Base-by-base conservation (phyloP, 345 rosid species). In the Linum tenue region DNA sequence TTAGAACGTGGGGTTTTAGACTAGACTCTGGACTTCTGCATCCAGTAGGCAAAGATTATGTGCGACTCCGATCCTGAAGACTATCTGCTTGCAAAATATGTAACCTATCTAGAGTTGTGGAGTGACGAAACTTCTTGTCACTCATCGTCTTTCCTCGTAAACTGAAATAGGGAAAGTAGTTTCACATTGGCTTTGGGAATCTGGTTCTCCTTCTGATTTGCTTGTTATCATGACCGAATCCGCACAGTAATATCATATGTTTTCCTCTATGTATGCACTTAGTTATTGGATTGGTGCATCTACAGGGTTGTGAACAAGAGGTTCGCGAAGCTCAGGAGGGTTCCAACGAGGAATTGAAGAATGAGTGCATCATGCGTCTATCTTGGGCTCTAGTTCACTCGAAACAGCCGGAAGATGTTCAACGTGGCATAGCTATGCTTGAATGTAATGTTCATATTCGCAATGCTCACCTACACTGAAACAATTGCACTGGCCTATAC, bases 361-460 rank as follows among this genome's bases (percentile, higher is more conserved):
- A 69, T 50, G 86, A 85, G 65, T 79, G 86, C 73, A 69, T 87
- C 35, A 85, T 85, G 85, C 80, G 89, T 36, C 72, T 89, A 39
- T 89, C 94, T 4, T 89, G 96, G 96, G 83, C 96, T 76, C 91
- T 89, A 66, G 88, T 87, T 77, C 96, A 89, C 73, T 87, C 94
- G 3, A 81, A 82, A 66, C 73, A 63, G 31, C 64, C 80, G 1
- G 86, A 68, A 31, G 89, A 87, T 71, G 80, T 85, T 17, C 94
- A 87, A 60, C 96, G 94, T 35, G 96, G 95, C 16, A 79, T 87
- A 53, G 91, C 84, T n/a, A 85, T 90, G 95, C 90, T 90, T 71
- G 89, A 87, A 87, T 84, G 95, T 89, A 70, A 60, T 62, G 40
- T 61, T 8, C 22, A 38, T 5, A 16, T 39, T 61, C 50, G 11